Percentiles rank a stretch among this genome's conserved stretches.
Conservation (phyloP, 306 rosid genomes). For the Rosa rugosa region DNA sequence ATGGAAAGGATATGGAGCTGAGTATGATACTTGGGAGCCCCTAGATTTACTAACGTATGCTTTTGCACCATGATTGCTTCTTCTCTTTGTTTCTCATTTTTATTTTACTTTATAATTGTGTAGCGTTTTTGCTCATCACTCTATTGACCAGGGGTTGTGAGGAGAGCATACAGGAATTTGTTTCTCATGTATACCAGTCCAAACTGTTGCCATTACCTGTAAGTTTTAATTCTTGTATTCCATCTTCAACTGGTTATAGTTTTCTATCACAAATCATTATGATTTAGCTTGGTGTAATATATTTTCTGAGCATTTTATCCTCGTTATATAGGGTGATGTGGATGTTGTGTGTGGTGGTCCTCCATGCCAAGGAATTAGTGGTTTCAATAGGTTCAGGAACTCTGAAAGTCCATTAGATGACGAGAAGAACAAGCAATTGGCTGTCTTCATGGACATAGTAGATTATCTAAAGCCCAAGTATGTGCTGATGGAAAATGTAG, state of each 20-base stretch:
- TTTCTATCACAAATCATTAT: not conserved
- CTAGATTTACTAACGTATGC: conserved; percentile 53
- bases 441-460: conserved; percentile 68
- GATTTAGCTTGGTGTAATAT: not conserved
- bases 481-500: conserved; percentile 84
- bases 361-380: conserved; percentile 89
- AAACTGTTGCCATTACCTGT: conserved; percentile 69
- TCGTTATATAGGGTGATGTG: conserved; percentile 60
- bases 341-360: conserved; percentile 90
- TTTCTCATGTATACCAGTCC: conserved; percentile 39
- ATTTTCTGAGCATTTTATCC: not conserved
- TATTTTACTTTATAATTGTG: not conserved
- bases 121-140: not conserved
- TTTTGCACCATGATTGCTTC: not conserved
- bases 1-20: conserved; percentile 77
- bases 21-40: conserved; percentile 84
- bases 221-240: conserved; percentile 19
- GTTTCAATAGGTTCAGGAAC: conserved; percentile 74
- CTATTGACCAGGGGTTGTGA: conserved; percentile 53
- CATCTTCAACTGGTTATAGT: not conserved
- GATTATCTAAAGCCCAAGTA: conserved; percentile 56
- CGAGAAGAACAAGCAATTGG: conserved; percentile 52
- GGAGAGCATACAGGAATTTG: conserved; percentile 46
- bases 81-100: not conserved
- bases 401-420: conserved; percentile 48